A percentile compares a stretch with the other conserved stretches of the same genome.
phyloP scores from a whole-genome alignment of 257 asterid genomes.

The Petunia secreta region DNA sequence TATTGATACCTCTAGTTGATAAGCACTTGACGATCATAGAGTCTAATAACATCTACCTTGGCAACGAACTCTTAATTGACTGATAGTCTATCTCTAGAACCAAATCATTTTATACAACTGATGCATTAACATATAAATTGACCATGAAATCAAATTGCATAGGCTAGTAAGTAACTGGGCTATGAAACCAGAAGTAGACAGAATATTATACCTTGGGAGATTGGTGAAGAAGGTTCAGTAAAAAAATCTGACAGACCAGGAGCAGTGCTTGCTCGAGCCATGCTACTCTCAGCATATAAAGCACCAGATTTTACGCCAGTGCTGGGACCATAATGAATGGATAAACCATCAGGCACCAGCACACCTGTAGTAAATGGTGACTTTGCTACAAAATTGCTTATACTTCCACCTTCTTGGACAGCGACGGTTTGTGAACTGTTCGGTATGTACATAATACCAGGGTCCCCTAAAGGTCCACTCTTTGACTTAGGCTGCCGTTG shows the following conservation, averaged over 20 bases:
- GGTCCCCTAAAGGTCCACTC: constrained; percentile 82
- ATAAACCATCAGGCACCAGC: constrained; percentile 48
- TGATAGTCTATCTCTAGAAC: no score
- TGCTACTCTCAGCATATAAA: constrained; percentile 28
- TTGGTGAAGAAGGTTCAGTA: constrained; percentile 33
- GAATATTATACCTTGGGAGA: constrained; percentile 41
- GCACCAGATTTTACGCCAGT: constrained; percentile 25
- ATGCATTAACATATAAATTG: background rate
- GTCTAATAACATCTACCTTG: background rate
- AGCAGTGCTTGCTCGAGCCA: constrained; percentile 32
- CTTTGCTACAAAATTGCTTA: constrained; percentile 37
- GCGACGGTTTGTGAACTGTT: constrained; percentile 44
- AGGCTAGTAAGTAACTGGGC: background rate
- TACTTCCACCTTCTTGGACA: constrained; percentile 38
- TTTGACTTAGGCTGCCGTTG: constrained; percentile 71
- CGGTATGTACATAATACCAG: constrained; percentile 50
- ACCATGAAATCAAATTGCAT: background rate
- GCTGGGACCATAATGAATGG: constrained; percentile 41
- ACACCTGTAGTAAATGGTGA: constrained; percentile 55
- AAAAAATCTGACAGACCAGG: constrained; percentile 44
- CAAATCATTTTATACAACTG: background rate
- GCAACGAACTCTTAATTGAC: no score
- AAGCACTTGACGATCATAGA: background rate
- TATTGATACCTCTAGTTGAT: background rate
- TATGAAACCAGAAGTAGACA: background rate